Evolutionary conservation across 768 basidiomycete species (phyloP).

Genomic region (Lyophyllum decastes): DNA sequence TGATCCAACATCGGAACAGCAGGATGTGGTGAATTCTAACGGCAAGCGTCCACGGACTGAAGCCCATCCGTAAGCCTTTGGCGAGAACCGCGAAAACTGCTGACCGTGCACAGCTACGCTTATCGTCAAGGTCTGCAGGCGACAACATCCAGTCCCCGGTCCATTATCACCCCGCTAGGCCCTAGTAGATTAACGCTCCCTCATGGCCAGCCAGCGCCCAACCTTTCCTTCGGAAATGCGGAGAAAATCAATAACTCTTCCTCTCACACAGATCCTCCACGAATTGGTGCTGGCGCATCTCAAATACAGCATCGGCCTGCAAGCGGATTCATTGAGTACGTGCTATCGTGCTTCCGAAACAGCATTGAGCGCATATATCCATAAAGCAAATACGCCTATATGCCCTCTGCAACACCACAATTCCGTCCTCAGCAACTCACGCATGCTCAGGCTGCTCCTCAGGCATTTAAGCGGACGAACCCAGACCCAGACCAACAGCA

Average conservation of each 20-base stretch:
- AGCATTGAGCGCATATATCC: constrained; percentile 21
- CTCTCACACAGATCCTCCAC: constrained; percentile 24
- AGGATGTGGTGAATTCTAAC: constrained; percentile 49
- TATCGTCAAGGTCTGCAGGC: constrained; percentile 25
- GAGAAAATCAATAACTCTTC: constrained; percentile 14
- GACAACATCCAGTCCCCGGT: constrained; percentile 61
- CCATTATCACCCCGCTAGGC: constrained; percentile 52
- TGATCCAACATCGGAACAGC: constrained; percentile 24
- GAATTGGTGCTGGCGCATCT: constrained; percentile 22
- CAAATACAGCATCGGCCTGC: constrained; percentile 41
- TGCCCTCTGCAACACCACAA: constrained; percentile 45
- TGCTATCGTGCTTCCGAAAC: constrained; percentile 13
- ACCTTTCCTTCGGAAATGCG: constrained; percentile 31
- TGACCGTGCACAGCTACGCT: constrained; percentile 19
- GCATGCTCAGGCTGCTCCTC: constrained; percentile 43
- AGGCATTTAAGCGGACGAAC: constrained; percentile 36
- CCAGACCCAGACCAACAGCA: constrained; percentile 26
- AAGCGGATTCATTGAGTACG: constrained; percentile 26
- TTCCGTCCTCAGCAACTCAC: constrained; percentile 38
- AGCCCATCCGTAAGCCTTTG: constrained; percentile 38
- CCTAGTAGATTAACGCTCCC: constrained; percentile 72
- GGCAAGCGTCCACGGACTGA: constrained; percentile 66
- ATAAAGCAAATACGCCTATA: constrained; percentile 69
- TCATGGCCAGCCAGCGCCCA: constrained; percentile 55
- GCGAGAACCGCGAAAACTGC: constrained; percentile 1